A percentile compares a stretch with the other conserved stretches of the same genome.
These are phyloP conservation scores for Yamadazyma blattariae DNA, from an alignment of 1,139 yeast genomes.

Conservation along the genomic window DNA sequence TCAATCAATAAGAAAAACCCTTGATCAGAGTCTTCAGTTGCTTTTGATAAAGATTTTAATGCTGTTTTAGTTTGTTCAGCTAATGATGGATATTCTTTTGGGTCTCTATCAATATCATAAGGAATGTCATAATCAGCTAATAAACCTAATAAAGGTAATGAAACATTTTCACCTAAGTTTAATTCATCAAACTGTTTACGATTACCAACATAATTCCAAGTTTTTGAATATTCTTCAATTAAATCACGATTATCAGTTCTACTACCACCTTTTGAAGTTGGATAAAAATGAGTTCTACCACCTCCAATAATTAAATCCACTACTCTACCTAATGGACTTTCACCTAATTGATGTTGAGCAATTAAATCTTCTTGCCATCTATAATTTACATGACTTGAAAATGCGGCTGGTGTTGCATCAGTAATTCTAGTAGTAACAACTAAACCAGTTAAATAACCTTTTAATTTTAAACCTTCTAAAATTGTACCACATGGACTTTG, in stretches of 20 bases:
- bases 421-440: conserved; percentile 81
- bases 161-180: conserved; percentile 54
- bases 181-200: conserved; percentile 52
- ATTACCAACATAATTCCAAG: conserved; percentile 65
- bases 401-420: conserved; percentile 85
- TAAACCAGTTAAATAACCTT: conserved; percentile 76
- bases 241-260: conserved; percentile 65
- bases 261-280: conserved; percentile 51
- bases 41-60: conserved; percentile 57
- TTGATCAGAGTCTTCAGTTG: conserved; percentile 63
- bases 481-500: conserved; percentile 75
- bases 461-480: conserved; percentile 75
- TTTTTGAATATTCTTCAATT: conserved; percentile 52
- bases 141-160: conserved; percentile 70
- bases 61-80: conserved; percentile 75
- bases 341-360: conserved; percentile 83
- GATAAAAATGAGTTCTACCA: conserved; percentile 76
- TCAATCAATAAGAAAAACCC: conserved; percentile 83
- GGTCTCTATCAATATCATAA: conserved; percentile 71
- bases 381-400: conserved; percentile 70
- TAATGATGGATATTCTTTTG: conserved; percentile 60
- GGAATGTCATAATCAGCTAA: conserved; percentile 75
- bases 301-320: conserved; percentile 89
- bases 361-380: conserved; percentile 78
- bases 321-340: conserved; percentile 68